Conservation (phyloP, 352 stramenopile genomes). For the Globisporangium camurandrum region DNA sequence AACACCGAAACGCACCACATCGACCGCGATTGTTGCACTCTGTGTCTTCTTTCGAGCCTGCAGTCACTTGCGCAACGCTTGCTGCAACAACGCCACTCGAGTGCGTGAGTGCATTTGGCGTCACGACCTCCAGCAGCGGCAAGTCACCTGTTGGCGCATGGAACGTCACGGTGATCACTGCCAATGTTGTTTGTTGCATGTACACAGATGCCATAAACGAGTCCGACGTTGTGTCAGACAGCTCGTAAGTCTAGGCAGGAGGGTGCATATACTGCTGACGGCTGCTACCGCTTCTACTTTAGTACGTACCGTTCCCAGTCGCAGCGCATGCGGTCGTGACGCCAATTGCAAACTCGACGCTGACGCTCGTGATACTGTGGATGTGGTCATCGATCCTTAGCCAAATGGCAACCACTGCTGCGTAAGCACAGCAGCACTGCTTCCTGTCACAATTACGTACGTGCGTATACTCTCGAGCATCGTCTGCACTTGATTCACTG, state of each 20-base stretch:
- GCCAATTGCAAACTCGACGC: conserved; percentile 30
- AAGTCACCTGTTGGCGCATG: conserved; percentile 55
- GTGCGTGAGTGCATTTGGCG: conserved; percentile 22
- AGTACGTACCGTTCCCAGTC: conserved; percentile 32
- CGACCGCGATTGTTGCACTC: conserved; percentile 75
- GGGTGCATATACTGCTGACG: background rate
- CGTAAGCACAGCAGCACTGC: background rate
- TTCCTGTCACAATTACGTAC: conserved; percentile 19
- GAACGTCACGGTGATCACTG: conserved; percentile 47
- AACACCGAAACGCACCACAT: conserved; percentile 31
- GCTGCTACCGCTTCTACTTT: background rate
- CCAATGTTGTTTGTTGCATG: too few relatives aligned
- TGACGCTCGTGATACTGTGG: conserved; percentile 42
- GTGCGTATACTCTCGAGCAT: conserved; percentile 51
- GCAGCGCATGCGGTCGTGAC: conserved; percentile 25
- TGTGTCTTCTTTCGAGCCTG: conserved; percentile 56
- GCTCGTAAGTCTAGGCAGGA: background rate
- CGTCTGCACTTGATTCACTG: conserved; percentile 17
- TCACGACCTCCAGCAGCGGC: conserved; percentile 33
- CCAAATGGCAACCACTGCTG: too few relatives aligned
- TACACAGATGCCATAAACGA: background rate
- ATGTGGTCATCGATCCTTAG: too few relatives aligned
- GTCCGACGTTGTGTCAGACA: background rate
- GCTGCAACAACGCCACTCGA: conserved; percentile 23
- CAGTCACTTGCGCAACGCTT: conserved; percentile 15